A percentile compares a stretch with the other conserved stretches of the same genome.
Conservation (phyloP, 192 early-diverging fungal species). For the Backusella psychrophila region DNA sequence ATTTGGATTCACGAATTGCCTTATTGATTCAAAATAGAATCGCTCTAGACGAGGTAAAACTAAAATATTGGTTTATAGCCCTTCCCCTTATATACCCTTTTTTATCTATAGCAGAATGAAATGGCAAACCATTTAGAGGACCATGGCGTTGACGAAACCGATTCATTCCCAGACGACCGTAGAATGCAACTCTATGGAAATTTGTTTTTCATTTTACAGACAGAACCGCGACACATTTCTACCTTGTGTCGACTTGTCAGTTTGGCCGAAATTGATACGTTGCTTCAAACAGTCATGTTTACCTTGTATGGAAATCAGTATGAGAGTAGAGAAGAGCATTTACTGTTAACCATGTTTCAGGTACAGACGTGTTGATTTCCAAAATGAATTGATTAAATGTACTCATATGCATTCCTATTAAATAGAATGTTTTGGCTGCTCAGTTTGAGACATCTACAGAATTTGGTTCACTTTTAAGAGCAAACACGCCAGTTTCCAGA, state of each 20-base stretch:
- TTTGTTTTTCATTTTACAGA: constrained; percentile 91
- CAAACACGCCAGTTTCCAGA: constrained; percentile 94
- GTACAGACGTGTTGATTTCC: constrained; percentile 33
- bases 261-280: constrained; percentile 88
- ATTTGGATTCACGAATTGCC: constrained; percentile 90
- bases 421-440: constrained; percentile 72
- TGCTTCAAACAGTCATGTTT: constrained; percentile 96
- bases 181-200: constrained; percentile 88
- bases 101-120: constrained; percentile 66
- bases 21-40: constrained; percentile 93
- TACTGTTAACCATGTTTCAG: constrained; percentile 95
- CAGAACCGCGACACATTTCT: constrained; percentile 89
- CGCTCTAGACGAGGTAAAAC: constrained; percentile 81
- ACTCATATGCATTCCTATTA: background rate
- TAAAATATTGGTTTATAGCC: background rate
- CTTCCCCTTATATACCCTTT: background rate
- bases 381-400: too few species aligned
- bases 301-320: constrained; percentile 96
- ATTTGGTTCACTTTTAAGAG: constrained; percentile 85
- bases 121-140: constrained; percentile 76
- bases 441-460: constrained; percentile 91
- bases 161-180: constrained; percentile 73
- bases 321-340: constrained; percentile 93
- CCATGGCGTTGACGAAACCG: constrained; percentile 34
- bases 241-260: constrained; percentile 80